phyloP scores from a whole-genome alignment of 495 filamentous ascomycete species.

The Penicillium cinerascens region DNA sequence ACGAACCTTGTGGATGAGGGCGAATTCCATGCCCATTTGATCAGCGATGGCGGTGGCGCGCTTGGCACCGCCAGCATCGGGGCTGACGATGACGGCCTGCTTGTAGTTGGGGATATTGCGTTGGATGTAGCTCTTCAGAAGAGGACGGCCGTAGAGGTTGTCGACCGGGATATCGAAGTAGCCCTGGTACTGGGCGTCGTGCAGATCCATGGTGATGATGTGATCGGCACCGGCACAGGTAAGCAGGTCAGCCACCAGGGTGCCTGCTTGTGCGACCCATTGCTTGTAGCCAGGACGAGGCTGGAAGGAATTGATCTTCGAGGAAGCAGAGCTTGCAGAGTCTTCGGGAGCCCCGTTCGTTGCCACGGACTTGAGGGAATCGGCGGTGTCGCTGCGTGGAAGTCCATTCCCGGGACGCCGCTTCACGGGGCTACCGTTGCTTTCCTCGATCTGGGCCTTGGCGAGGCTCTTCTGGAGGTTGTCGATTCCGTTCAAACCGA shows the following conservation, averaged over 20 bases:
- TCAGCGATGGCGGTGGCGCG: conserved; percentile 96
- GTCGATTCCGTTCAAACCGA: conserved; percentile 62
- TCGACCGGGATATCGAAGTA: conserved; percentile 99
- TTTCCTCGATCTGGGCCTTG: conserved; percentile 56
- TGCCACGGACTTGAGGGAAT: conserved; percentile 51
- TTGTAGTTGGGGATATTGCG: conserved; percentile 82
- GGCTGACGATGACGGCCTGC: conserved; percentile 88
- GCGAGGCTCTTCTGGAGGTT: conserved; percentile 62
- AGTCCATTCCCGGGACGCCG: conserved; percentile 37
- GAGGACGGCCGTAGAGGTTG: conserved; percentile 85
- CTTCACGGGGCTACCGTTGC: conserved; percentile 42
- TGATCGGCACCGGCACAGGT: conserved; percentile 97
- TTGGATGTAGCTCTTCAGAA: conserved; percentile 87
- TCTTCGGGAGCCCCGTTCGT: conserved; percentile 40
- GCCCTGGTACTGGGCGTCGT: conserved; percentile 97
- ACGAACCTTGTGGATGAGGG: conserved; percentile 93
- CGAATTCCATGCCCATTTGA: conserved; percentile 86
- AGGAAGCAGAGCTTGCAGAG: conserved; percentile 50
- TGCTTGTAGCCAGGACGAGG: conserved; percentile 92
- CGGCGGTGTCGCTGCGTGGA: conserved; percentile 58
- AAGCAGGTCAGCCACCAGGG: conserved; percentile 87
- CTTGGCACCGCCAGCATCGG: conserved; percentile 95
- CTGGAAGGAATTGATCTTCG: conserved; percentile 58
- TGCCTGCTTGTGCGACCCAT: conserved; percentile 97
- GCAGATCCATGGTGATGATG: conserved; percentile 91